Percentiles rank a stretch among this genome's conserved stretches.
Conservation (phyloP, 257 asterid genomes). For the Solanum virginianum region DNA sequence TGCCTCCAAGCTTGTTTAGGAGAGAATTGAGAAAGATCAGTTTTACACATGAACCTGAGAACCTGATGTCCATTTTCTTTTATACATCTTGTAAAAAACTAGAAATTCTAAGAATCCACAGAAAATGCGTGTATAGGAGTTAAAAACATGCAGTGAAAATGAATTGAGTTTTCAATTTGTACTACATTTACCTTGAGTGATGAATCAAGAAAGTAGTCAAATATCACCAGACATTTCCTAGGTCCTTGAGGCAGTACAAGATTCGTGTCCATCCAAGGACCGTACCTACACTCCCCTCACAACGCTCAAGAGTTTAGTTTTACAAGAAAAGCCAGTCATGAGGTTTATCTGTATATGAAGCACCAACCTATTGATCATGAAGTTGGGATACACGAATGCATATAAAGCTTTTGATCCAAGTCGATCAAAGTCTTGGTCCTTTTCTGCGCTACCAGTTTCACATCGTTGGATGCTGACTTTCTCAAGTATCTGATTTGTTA, state of each 20-base stretch:
- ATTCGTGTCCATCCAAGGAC: constrained; percentile 97
- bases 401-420: constrained; percentile 65
- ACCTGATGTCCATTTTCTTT: background rate
- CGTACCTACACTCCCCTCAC: constrained; percentile 39
- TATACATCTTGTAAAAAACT: background rate
- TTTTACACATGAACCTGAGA: background rate
- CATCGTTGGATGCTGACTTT: constrained; percentile 80
- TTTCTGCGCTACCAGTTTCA: constrained; percentile 18
- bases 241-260: constrained; percentile 73
- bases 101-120: background rate
- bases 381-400: constrained; percentile 78
- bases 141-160: background rate
- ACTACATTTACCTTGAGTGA: constrained; percentile 44
- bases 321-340: background rate
- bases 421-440: constrained; percentile 33
- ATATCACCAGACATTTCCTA: constrained; percentile 62
- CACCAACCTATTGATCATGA: constrained; percentile 81
- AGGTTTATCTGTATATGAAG: background rate
- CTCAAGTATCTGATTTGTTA: constrained; percentile 42
- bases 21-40: background rate
- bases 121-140: background rate
- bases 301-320: background rate
- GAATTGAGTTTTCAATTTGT: background rate
- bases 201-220: constrained; percentile 74
- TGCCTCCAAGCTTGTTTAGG: background rate